Evolutionary conservation across 352 stramenopile genomes (phyloP), one percentile per base, ranked within the genome.

Genomic region (Phytopythium chamaehyphon): DNA sequence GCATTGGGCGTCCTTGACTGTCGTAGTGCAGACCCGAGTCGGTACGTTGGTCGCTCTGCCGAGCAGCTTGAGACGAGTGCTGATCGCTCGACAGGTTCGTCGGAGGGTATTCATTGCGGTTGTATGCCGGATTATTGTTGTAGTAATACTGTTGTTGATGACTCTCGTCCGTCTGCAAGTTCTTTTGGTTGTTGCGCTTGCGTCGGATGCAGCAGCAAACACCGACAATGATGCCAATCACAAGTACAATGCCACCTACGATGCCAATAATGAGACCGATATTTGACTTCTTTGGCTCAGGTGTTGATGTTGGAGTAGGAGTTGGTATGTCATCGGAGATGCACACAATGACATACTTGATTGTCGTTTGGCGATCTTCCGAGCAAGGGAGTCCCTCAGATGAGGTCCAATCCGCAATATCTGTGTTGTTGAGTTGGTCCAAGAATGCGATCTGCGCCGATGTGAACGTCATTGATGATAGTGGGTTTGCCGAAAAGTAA

Each of bases 391-490:
- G 23, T 14, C 7, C 16, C 3, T 18, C 16, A 3, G 14, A 6
- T 4, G 43, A 12, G 7, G 26, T 24, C 43, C 43, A 49, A 12
- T 61, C 21, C 14, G 19, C n/a, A 1, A 64, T 26, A 28, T 68
- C 60, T 36, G 62, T 57, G 22, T 36, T 57, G 19, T 40, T 18
- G 10, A 65, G 58, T 16, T 31, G 12, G 18, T 55, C 37, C 12
- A 67, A 43, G 28, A 67, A 67, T 11, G n/a, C 40, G 19, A 57
- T 49, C 12, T 67, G 59, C 2, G 24, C 23, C 35, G 57, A 18
- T 15, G 54, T 66, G 22, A 66, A 62, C 15, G 44, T 54, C 22
- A 51, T 51, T 19, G 3, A 57, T 5, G 40, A 43, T n/a, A 67
- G 40, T 10, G 45, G 26, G 14, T 67, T 67, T 39, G 47, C 57